Percentiles rank a stretch among this genome's conserved stretches.
These are phyloP conservation scores for Hericium alpestre DNA, from an alignment of 768 basidiomycete species.

Conservation along the genomic window DNA sequence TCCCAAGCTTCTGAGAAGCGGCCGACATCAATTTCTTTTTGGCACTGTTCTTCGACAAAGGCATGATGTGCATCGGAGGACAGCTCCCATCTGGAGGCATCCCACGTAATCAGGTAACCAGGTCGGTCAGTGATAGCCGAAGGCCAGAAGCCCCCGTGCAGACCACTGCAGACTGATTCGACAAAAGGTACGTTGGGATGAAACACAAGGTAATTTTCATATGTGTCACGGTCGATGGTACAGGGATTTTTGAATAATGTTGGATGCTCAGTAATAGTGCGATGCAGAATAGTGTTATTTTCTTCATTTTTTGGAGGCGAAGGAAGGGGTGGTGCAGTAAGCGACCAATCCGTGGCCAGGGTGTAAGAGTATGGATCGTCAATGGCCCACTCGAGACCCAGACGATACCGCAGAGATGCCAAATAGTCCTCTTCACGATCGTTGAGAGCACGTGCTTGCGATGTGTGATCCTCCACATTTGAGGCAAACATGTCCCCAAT, in stretches of 20 bases:
- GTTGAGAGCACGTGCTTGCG: no score
- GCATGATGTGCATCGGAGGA: not conserved
- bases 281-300: slow-evolving; percentile 6
- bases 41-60: not conserved
- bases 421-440: not conserved
- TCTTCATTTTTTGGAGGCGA: slow-evolving; percentile 2
- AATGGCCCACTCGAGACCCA: not conserved
- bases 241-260: slow-evolving; percentile 27
- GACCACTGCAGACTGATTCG: slow-evolving; percentile 18
- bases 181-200: slow-evolving; percentile 33
- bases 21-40: slow-evolving; percentile 12
- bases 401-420: not conserved
- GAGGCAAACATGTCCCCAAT: no score
- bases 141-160: slow-evolving; percentile 37
- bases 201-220: slow-evolving; percentile 17
- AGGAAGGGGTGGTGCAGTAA: slow-evolving; percentile 8
- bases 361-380: not conserved
- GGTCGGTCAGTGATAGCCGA: slow-evolving; percentile 19
- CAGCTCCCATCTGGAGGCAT: slow-evolving; percentile 7
- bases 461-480: no score
- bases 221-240: slow-evolving; percentile 24
- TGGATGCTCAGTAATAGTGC: slow-evolving; percentile 19
- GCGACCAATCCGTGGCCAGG: not conserved
- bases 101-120: slow-evolving; percentile 17
- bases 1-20: slow-evolving; percentile 20